Evolutionary conservation across 176 grass and related monocot genomes (phyloP).

Genomic region (Saccharum spontaneum): DNA sequence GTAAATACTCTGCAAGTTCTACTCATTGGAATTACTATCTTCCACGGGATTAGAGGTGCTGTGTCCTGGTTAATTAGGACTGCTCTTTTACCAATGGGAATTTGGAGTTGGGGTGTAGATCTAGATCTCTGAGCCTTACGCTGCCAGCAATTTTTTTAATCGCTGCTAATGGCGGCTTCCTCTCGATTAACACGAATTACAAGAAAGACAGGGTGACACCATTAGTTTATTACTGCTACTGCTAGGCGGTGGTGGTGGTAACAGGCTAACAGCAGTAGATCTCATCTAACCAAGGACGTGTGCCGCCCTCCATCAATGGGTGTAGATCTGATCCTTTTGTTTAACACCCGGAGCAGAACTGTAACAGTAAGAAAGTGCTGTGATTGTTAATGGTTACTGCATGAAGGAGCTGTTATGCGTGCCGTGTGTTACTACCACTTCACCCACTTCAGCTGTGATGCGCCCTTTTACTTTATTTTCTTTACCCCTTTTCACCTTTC

Average conservation of each 20-base stretch:
- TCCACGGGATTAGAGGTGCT: constrained; percentile 56
- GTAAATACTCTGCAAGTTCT: constrained; percentile 61
- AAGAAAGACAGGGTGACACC: constrained; percentile 39
- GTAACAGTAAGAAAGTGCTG: constrained; percentile 21
- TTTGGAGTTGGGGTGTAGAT: constrained; percentile 52
- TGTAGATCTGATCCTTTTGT: constrained; percentile 47
- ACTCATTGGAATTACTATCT: constrained; percentile 60
- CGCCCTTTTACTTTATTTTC: constrained; percentile 29
- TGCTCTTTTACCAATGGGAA: constrained; percentile 67
- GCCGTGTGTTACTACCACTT: constrained; percentile 45
- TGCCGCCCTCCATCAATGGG: constrained; percentile 37
- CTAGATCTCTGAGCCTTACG: constrained; percentile 55
- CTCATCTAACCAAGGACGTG: constrained; percentile 46
- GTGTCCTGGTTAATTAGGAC: constrained; percentile 54
- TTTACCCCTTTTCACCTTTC: constrained; percentile 45
- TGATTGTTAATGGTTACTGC: constrained; percentile 30
- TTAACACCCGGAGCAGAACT: constrained; percentile 36
- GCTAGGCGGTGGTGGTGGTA: not conserved
- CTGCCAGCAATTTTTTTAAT: not conserved
- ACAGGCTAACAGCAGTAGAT: constrained; percentile 14
- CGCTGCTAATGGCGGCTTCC: constrained; percentile 44
- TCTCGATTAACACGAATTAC: constrained; percentile 51
- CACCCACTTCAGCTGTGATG: constrained; percentile 38
- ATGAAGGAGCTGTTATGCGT: constrained; percentile 33
- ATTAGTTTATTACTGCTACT: constrained; percentile 33